A percentile compares a stretch with the other conserved stretches of the same genome.
Conservation (phyloP, 2,329 filamentous ascomycete genomes). For the Colletotrichum simmondsii region DNA sequence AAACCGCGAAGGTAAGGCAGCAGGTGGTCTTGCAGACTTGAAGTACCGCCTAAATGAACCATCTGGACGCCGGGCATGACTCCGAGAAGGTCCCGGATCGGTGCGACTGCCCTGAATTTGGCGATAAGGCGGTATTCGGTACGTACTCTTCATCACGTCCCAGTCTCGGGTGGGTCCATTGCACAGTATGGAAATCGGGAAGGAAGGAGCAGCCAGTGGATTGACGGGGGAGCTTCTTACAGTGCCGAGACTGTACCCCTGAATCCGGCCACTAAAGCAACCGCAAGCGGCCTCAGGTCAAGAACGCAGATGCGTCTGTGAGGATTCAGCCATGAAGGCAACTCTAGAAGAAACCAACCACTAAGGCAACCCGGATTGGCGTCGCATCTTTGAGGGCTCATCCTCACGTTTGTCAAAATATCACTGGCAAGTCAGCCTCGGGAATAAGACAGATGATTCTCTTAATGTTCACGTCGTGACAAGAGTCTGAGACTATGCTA, state of each 20-base stretch:
- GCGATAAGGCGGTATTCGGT: constrained; percentile 1
- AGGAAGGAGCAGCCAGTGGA: no score
- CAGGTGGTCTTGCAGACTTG: background rate
- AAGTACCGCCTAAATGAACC: background rate
- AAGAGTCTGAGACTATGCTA: constrained; percentile 2
- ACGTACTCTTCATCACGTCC: constrained; percentile 3
- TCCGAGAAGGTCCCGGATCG: constrained; percentile 18
- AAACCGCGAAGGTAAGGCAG: no score
- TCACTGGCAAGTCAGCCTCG: background rate
- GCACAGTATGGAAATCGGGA: background rate
- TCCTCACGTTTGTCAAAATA: no score
- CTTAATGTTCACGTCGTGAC: background rate
- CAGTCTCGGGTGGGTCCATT: background rate
- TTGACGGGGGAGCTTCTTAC: background rate
- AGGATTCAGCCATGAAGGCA: background rate
- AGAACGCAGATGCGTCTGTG: background rate
- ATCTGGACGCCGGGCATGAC: background rate
- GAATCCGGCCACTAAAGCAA: background rate
- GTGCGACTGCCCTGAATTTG: constrained; percentile 18
- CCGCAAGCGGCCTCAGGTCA: background rate
- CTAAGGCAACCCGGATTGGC: background rate
- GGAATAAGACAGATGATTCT: constrained; percentile 2
- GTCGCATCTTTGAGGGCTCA: no score
- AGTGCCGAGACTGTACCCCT: constrained; percentile 3
- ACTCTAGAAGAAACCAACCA: background rate